Percentiles rank a stretch among this genome's conserved stretches.
Conservation (phyloP, 106 monocot species). For the Dendrobium officinale region DNA sequence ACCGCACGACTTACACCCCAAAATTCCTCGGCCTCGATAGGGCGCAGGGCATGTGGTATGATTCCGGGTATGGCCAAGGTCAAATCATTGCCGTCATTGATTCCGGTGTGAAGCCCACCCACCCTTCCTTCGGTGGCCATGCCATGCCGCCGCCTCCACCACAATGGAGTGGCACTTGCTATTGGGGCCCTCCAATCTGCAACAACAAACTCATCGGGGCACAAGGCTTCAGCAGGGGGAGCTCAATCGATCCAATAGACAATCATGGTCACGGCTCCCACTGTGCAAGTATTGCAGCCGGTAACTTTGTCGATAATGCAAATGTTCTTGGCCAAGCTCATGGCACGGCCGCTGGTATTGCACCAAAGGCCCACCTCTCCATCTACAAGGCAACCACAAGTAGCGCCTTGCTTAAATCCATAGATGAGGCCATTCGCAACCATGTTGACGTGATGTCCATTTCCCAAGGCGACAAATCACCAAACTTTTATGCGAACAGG, state of each 20-base stretch:
- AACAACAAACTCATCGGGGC: constrained; percentile 60
- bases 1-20: constrained; percentile 22
- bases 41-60: not conserved
- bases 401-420: constrained; percentile 12
- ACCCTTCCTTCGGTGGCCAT: constrained; percentile 22
- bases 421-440: constrained; percentile 46
- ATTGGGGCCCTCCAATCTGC: constrained; percentile 22
- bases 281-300: constrained; percentile 6
- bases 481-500: constrained; percentile 6
- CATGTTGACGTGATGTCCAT: constrained; percentile 29
- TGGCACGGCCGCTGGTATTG: constrained; percentile 8
- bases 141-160: constrained; percentile 18
- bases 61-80: not conserved
- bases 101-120: constrained; percentile 15
- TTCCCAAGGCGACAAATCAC: not conserved
- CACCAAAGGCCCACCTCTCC: constrained; percentile 11
- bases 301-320: constrained; percentile 2
- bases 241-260: not conserved
- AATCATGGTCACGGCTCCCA: constrained; percentile 1
- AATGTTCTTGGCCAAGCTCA: not conserved
- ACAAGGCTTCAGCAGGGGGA: not conserved
- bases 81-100: constrained; percentile 24
- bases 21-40: constrained; percentile 19
- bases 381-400: constrained; percentile 15
- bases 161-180: constrained; percentile 49